Evolutionary conservation across 352 stramenopile genomes (phyloP).

Genomic region (Chrysophaeum taylorii): DNA sequence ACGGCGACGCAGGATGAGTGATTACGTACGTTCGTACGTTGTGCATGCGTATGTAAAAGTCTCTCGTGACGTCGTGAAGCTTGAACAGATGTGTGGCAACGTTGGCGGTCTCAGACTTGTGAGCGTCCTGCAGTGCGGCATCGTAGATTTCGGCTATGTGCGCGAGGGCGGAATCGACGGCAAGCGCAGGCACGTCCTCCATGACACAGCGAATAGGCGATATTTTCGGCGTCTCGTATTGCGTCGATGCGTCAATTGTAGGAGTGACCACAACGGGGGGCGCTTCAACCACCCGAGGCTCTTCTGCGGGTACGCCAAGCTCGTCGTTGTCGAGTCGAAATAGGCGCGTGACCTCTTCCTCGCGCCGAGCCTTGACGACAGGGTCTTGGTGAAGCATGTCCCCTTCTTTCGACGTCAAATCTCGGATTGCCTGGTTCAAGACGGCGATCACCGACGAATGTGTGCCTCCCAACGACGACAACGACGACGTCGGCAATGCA

Average conservation of each 20-base stretch:
- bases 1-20: no score
- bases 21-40: not conserved
- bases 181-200: not conserved
- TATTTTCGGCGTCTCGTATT: no score
- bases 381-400: no score
- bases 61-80: not conserved
- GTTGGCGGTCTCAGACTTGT: not conserved
- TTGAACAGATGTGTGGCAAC: not conserved
- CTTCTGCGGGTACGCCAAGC: not conserved
- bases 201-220: no score
- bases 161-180: not conserved
- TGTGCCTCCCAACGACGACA: no score
- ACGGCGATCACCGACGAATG: no score
- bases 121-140: not conserved
- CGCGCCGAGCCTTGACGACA: not conserved
- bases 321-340: not conserved
- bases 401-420: no score
- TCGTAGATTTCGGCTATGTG: not conserved
- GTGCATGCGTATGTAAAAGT: not conserved
- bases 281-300: not conserved
- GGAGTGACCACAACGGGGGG: not conserved
- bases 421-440: no score
- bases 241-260: not conserved
- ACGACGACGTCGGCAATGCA: no score
- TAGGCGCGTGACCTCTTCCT: not conserved